These are phyloP conservation scores for Cryptomeria japonica DNA, from an alignment of 75 land plant genomes.

Conservation along the genomic window DNA sequence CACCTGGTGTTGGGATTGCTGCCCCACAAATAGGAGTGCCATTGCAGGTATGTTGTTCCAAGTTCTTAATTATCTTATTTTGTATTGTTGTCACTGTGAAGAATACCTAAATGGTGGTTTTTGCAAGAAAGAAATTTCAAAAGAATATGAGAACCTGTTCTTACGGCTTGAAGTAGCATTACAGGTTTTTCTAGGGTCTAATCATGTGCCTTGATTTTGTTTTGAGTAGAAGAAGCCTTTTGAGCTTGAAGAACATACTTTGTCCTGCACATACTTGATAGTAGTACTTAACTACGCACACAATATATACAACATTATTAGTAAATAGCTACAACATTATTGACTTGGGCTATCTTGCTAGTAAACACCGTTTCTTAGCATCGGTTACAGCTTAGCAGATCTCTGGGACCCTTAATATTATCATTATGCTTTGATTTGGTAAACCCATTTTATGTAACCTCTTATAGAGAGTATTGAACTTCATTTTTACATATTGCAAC, in stretches of 20 bases:
- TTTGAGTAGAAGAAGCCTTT: background rate
- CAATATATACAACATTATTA: background rate
- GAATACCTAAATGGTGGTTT: background rate
- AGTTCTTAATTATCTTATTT: background rate
- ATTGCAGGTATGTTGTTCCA: conserved; percentile 54
- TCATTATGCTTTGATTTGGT: background rate
- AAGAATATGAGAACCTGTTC: background rate
- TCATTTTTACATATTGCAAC: background rate
- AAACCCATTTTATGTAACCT: background rate
- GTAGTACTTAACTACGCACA: background rate
- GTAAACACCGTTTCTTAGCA: background rate
- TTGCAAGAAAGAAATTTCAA: background rate
- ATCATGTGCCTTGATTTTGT: background rate
- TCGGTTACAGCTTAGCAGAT: background rate
- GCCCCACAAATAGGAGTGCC: conserved; percentile 97
- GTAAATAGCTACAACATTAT: background rate
- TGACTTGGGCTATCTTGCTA: background rate
- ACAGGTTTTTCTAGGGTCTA: background rate
- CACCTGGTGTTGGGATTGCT: conserved; percentile 95
- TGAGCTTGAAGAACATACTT: background rate
- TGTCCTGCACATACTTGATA: background rate
- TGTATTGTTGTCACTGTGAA: background rate
- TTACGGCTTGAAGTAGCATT: background rate
- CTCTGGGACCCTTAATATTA: background rate
- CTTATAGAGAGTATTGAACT: background rate